Base-by-base conservation (phyloP, 257 asterid genomes). In the Paulownia fortunei region DNA sequence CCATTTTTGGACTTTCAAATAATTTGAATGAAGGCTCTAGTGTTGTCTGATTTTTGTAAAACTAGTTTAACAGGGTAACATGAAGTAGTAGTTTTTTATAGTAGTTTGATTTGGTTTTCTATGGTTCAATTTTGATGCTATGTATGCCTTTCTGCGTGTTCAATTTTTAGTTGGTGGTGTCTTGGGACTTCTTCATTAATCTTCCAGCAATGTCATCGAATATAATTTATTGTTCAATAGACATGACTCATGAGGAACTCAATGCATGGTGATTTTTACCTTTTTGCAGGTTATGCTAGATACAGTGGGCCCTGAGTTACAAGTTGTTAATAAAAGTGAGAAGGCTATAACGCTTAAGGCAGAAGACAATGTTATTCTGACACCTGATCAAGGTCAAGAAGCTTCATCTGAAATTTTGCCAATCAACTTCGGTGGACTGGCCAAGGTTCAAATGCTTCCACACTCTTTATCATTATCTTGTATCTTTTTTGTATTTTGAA, bases 261-360 rank as follows among this genome's bases (percentile, higher is more conserved):
- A 46, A 60, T 69, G 16, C 12, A 7, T 37, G 63, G 19, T 52
- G 46, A 16, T 44, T 59, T 32, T 73, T 10, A 6, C 61, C 6
- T 24, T 18, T 47, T 78, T 82, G 73, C 86, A 93, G 98, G 96
- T 91, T 78, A 95, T 95, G 99, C 51, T 95, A 79, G 99, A 95
- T 72, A 93, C 99, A 6, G 96, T 90, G 82, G 99, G 99, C 54
- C 89, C 98, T 15, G 98, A 95, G 88, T 83, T 95, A 44, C 98
- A 89, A 84, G 99, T 95, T 70, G 84, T 89, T 49, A 95, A 95
- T 80, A 90, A 85, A 81, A 82, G 84, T 41, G 98, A 88, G 84
- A 82, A 62, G 47, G 83, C 92, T 69, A 95, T 95, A 82, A 88
- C 94, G 5, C 94, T 95, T 6, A 81, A 84, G 88, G 98, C 85